Evolutionary conservation across 1,139 yeast genomes (phyloP).

Genomic region (Sugiyamaella castrensis): DNA sequence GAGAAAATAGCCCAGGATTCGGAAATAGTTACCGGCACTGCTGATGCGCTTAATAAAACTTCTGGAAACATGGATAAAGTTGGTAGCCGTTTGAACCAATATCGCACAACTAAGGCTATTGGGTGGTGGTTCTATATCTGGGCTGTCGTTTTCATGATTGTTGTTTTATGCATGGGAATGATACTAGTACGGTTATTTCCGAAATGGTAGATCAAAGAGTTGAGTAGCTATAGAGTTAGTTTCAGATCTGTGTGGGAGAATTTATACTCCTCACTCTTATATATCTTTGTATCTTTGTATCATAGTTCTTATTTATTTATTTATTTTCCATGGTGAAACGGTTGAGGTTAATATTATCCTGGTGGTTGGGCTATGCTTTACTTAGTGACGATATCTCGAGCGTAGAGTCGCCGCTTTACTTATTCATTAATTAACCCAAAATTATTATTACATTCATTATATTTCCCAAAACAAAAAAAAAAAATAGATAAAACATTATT

Average conservation of each 20-base stretch:
- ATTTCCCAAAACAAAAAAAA: slow-evolving; percentile 1
- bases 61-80: slow-evolving; percentile 37
- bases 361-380: too few relatives aligned
- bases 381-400: too few relatives aligned
- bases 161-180: slow-evolving; percentile 37
- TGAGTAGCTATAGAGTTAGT: background rate
- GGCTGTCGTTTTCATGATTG: slow-evolving; percentile 37
- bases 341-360: too few relatives aligned
- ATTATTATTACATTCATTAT: background rate
- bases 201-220: slow-evolving; percentile 33
- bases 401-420: too few relatives aligned
- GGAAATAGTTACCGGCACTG: slow-evolving; percentile 35
- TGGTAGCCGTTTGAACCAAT: slow-evolving; percentile 35
- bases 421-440: too few relatives aligned
- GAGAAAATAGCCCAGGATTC: slow-evolving; percentile 38
- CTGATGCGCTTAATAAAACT: slow-evolving; percentile 37
- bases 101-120: slow-evolving; percentile 36
- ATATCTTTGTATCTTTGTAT: background rate
- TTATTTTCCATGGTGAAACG: too few relatives aligned
- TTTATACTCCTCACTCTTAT: too few relatives aligned
- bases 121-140: slow-evolving; percentile 43
- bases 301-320: background rate
- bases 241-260: background rate
- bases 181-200: slow-evolving; percentile 39
- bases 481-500: background rate